Conservation (phyloP, 2,329 filamentous ascomycete species). For the Pyrenochaeta sp. region DNA sequence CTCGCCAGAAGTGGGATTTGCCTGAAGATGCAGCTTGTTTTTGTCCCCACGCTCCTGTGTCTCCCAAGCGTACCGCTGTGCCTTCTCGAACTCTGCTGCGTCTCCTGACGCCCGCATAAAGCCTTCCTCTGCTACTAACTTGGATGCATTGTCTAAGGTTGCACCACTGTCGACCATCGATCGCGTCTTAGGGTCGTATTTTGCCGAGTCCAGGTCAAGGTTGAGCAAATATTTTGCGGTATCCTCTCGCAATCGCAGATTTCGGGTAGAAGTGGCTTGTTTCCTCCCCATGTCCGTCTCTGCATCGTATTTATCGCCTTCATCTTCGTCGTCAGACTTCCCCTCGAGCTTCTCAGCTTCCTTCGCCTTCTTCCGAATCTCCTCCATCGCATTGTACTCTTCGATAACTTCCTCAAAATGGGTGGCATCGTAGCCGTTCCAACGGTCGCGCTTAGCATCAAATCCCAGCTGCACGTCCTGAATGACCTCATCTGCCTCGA, state of each 20-base stretch:
- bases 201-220: slow-evolving; percentile 92
- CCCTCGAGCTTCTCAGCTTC: slow-evolving; percentile 51
- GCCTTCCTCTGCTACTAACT: slow-evolving; percentile 89
- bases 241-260: slow-evolving; percentile 91
- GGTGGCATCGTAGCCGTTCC: slow-evolving; percentile 95
- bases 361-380: slow-evolving; percentile 66
- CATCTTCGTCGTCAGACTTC: slow-evolving; percentile 58
- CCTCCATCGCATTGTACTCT: slow-evolving; percentile 86
- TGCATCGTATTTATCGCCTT: slow-evolving; percentile 79
- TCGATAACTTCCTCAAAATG: slow-evolving; percentile 90
- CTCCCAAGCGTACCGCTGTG: slow-evolving; percentile 94
- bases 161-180: slow-evolving; percentile 88
- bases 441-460: slow-evolving; percentile 97
- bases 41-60: slow-evolving; percentile 83
- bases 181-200: slow-evolving; percentile 96
- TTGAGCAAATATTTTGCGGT: slow-evolving; percentile 97
- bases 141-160: slow-evolving; percentile 79
- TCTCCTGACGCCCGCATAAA: slow-evolving; percentile 90
- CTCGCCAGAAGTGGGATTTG: slow-evolving; percentile 94
- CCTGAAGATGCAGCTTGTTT: slow-evolving; percentile 87
- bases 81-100: slow-evolving; percentile 89
- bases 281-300: slow-evolving; percentile 97
- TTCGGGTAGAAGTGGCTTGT: slow-evolving; percentile 88
- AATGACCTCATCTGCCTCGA: slow-evolving; percentile 88
- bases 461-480: slow-evolving; percentile 89